Base-by-base conservation (phyloP, 1,139 yeast species). In the Diutina catenulata region DNA sequence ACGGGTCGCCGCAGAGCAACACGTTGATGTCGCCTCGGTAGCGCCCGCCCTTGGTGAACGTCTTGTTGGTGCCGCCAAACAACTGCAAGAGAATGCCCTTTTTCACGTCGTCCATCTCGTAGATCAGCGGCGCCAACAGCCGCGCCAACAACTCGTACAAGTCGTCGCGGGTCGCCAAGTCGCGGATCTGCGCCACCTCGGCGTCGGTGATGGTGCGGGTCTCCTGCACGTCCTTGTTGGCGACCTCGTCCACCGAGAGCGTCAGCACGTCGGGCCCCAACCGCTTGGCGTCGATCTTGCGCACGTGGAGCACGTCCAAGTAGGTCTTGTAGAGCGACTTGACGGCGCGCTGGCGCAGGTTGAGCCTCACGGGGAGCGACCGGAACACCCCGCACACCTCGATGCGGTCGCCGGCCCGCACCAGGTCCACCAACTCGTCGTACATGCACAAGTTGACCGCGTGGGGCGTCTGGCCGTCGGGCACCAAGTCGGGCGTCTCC, bases 381-480 rank as follows among this genome's bases (percentile, higher is more conserved):
- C 96, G 73, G 64, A 87, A 93, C 31, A 93, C 81, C 44, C 98
- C 98, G 46, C 96, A 86, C 16, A 88, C 94, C 56, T 88, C 95
- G 37, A 93, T 74, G 45, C 97, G 72, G 57, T 91, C 99, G 67
- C 99, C 99, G 13, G 98, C 97, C 51, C 95, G 74, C 53, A 94
- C 82, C 40, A 83, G 70, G 56, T 91, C 99, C 2, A 91, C 98
- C 45, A 91, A 67, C 54, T 93, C 98, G 57, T 93, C 99, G 52
- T 91, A 91, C 3, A 86, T 94, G 64, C 96, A 87, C 27, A 91
- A 65, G 10, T 95, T 86, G 40, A 91, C 86, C 10, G 96, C 80
- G 55, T 91, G 98, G 2, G 99, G 98, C 3, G 98, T 91, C 59
- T 91, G 98, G 16, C 99, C 99, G 60, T 86, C 98, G 3, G 98